phyloP scores from a whole-genome alignment of 495 filamentous ascomycete species.

The Aspergillus diversus region DNA sequence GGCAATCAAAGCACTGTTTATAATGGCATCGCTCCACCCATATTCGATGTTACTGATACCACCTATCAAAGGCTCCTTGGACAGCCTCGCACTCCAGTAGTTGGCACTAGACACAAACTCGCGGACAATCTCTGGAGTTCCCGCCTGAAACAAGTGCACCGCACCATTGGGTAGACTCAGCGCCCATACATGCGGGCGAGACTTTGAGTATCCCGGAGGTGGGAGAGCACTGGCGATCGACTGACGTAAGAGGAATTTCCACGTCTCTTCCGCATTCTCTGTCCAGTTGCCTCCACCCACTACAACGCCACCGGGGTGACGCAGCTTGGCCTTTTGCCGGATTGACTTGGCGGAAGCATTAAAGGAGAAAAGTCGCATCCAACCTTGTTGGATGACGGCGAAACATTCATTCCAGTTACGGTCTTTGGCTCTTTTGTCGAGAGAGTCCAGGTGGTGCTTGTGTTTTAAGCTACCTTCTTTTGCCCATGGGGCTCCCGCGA shows the following conservation, averaged over 20 bases:
- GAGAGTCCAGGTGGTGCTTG: constrained; percentile 90
- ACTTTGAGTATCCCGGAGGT: constrained; percentile 88
- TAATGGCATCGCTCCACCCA: constrained; percentile 89
- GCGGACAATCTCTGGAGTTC: constrained; percentile 89
- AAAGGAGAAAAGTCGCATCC: constrained; percentile 94
- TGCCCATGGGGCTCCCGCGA: constrained; percentile 92
- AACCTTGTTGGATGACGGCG: constrained; percentile 97
- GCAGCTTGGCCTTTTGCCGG: constrained; percentile 67
- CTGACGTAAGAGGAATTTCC: constrained; percentile 85
- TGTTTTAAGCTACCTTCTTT: constrained; percentile 96
- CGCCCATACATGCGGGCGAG: constrained; percentile 91
- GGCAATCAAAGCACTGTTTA: constrained; percentile 71
- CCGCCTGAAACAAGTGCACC: constrained; percentile 96
- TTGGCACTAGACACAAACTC: constrained; percentile 96
- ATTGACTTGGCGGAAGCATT: constrained; percentile 70
- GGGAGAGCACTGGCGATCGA: constrained; percentile 91
- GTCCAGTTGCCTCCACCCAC: constrained; percentile 98
- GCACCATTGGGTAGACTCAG: constrained; percentile 90
- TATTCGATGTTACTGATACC: constrained; percentile 97
- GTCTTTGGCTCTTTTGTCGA: constrained; percentile 90
- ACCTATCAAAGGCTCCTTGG: constrained; percentile 87
- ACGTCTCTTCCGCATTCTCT: constrained; percentile 86
- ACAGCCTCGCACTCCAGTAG: constrained; percentile 95
- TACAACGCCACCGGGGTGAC: constrained; percentile 59
- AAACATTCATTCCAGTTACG: constrained; percentile 94